phyloP scores from a whole-genome alignment of 2,329 filamentous ascomycete species.

The Phyllosticta citrichinensis region DNA sequence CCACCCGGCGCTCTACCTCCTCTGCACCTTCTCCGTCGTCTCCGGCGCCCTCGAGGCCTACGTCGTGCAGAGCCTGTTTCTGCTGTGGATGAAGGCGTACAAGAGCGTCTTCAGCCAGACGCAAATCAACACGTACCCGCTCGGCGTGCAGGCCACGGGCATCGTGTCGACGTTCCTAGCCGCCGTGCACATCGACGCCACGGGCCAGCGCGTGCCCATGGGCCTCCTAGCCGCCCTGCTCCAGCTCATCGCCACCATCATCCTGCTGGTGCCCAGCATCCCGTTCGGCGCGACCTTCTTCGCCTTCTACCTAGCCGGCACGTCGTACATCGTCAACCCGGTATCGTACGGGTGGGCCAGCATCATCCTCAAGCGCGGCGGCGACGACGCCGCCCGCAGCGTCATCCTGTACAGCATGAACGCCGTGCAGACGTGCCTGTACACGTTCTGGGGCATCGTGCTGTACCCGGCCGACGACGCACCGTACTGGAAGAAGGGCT shows the following conservation, averaged over 20 bases:
- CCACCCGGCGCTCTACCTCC: slow-evolving; percentile 22
- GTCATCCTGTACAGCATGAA: slow-evolving; percentile 35
- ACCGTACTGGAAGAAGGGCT: slow-evolving; percentile 34
- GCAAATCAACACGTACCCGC: slow-evolving; percentile 43
- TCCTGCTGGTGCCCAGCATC: slow-evolving; percentile 25
- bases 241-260: slow-evolving; percentile 24
- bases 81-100: slow-evolving; percentile 23
- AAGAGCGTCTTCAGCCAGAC: slow-evolving; percentile 32
- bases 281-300: slow-evolving; percentile 26
- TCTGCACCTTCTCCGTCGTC: slow-evolving; percentile 30
- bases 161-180: slow-evolving; percentile 39
- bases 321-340: slow-evolving; percentile 32
- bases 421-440: slow-evolving; percentile 29
- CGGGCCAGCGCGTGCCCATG: slow-evolving; percentile 26
- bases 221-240: slow-evolving; percentile 23
- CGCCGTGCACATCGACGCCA: slow-evolving; percentile 29
- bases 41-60: slow-evolving; percentile 27
- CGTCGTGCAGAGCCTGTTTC: slow-evolving; percentile 16
- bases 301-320: slow-evolving; percentile 30
- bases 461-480: slow-evolving; percentile 35
- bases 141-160: slow-evolving; percentile 46
- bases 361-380: slow-evolving; percentile 26
- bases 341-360: slow-evolving; percentile 33
- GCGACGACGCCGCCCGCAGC: slow-evolving; percentile 33
- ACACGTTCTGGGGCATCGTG: slow-evolving; percentile 37